Evolutionary conservation across 2,329 filamentous ascomycete genomes (phyloP).

Genomic region (Penicillium sp.): DNA sequence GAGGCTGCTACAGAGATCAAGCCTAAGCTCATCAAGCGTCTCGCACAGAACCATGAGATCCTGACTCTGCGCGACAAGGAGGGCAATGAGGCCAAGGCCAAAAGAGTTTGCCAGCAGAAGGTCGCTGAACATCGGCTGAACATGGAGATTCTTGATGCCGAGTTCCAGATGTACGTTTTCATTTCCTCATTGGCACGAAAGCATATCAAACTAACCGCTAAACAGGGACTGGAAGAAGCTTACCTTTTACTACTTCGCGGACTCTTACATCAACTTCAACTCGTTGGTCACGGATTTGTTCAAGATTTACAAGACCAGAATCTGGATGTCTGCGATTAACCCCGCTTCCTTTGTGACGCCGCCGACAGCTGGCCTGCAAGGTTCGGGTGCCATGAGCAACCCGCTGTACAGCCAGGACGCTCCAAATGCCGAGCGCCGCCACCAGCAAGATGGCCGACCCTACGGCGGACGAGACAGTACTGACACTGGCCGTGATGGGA

Average conservation of each 20-base stretch:
- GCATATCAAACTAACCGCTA: constrained; percentile 2
- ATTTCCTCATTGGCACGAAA: background rate
- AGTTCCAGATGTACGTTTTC: constrained; percentile 87
- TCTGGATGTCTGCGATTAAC: constrained; percentile 99
- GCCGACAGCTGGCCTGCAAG: constrained; percentile 68
- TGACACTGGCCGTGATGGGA: constrained; percentile 30
- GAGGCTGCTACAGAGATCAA: constrained; percentile 76
- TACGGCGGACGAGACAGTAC: constrained; percentile 33
- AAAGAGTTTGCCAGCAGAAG: constrained; percentile 94
- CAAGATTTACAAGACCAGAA: constrained; percentile 98
- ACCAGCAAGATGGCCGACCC: constrained; percentile 36
- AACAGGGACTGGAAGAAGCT: constrained; percentile 96
- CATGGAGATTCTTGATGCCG: constrained; percentile 98
- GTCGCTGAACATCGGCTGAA: constrained; percentile 90
- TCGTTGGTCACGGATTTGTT: constrained; percentile 94
- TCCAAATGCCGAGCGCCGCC: constrained; percentile 39
- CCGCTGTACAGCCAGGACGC: constrained; percentile 54
- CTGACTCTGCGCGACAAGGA: constrained; percentile 89
- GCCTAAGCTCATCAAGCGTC: constrained; percentile 93
- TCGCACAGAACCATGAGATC: constrained; percentile 89
- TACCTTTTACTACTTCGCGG: constrained; percentile 98
- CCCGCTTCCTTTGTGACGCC: constrained; percentile 84
- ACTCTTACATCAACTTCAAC: constrained; percentile 99
- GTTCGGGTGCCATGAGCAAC: constrained; percentile 65
- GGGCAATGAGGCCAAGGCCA: constrained; percentile 95